Base-by-base conservation (phyloP, 305 asterid genomes). In the Fraxinus albicans region DNA sequence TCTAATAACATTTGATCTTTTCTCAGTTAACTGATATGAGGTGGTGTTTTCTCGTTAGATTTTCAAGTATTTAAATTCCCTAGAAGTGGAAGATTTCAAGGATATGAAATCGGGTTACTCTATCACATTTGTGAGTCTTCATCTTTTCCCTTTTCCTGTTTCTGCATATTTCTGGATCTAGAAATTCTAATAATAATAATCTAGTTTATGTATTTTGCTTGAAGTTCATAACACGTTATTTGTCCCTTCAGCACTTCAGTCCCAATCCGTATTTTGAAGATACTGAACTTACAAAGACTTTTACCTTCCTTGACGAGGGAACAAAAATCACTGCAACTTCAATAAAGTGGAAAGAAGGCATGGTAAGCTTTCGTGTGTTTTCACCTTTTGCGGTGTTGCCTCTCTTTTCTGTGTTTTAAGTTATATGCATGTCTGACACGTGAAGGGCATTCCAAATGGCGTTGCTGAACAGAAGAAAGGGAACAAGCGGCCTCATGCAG, bases 271-370 rank as follows among this genome's bases (percentile, higher is more conserved):
- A 83, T 86, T 96, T 96, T 38, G 97, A 96, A 88, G 93, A 94
- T 86, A 34, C 94, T n/a, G 90, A 84, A 89, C 97, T 96, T 83
- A 90, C 87, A 17, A 96, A 96, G 93, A 88, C 93, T 76, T 94
- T 91, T 86, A 81, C 92, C 73, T 96, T 94, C 86, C 94, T 89
- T 27, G 99, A 96, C 79, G 98, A 94, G 83, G 99, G 98, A 55
- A 81, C 94, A 4, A 92, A 92, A 83, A 88, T 95, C 85, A 90
- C 94, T 55, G 94, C 97, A 63, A 93, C 99, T 72, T 74, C 94
- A 42, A 96, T 96, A 47, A 93, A 90, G 83, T 96, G 99, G 99
- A 96, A 90, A 89, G 97, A 94, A 83, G 98, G 97, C 90, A 90
- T 85, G 96, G 98, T 96, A 87, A 88, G 93, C 44, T 81, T 75